A percentile compares a stretch with the other conserved stretches of the same genome.
These are phyloP conservation scores for Termitomyces sp. DNA, from an alignment of 768 basidiomycete species.

Conservation along the genomic window DNA sequence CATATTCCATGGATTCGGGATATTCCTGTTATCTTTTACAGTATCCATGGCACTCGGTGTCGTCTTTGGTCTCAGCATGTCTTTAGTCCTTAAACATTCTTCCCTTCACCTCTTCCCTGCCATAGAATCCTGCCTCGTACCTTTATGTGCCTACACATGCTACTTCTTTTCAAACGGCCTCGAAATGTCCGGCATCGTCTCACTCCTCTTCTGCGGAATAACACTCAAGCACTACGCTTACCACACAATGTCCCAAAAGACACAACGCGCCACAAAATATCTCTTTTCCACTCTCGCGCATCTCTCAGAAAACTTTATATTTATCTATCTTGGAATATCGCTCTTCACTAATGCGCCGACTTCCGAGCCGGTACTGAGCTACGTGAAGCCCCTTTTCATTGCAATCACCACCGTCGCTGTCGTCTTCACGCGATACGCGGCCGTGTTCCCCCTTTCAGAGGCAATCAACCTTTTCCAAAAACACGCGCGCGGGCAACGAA, in stretches of 20 bases:
- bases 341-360: slow-evolving; percentile 90
- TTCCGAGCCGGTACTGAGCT: slow-evolving; percentile 69
- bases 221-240: slow-evolving; percentile 99
- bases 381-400: slow-evolving; percentile 95
- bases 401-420: slow-evolving; percentile 88
- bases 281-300: slow-evolving; percentile 93
- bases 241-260: slow-evolving; percentile 95
- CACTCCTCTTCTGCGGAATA: slow-evolving; percentile 96
- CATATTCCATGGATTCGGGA: slow-evolving; percentile 94
- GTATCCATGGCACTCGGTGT: slow-evolving; percentile 95
- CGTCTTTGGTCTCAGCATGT: slow-evolving; percentile 84
- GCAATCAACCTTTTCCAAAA: slow-evolving; percentile 89
- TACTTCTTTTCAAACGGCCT: slow-evolving; percentile 99
- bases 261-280: slow-evolving; percentile 92
- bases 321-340: slow-evolving; percentile 95
- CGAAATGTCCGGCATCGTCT: slow-evolving; percentile 94
- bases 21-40: slow-evolving; percentile 93
- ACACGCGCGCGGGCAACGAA: slow-evolving; percentile 79
- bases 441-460: slow-evolving; percentile 94
- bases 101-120: slow-evolving; percentile 81
- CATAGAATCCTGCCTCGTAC: slow-evolving; percentile 95
- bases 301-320: slow-evolving; percentile 98
- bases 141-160: slow-evolving; percentile 91
- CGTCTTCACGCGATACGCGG: slow-evolving; percentile 90
- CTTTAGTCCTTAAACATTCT: slow-evolving; percentile 91